These are phyloP conservation scores for Grammothele lineata DNA, from an alignment of 768 basidiomycete genomes.

Conservation along the genomic window DNA sequence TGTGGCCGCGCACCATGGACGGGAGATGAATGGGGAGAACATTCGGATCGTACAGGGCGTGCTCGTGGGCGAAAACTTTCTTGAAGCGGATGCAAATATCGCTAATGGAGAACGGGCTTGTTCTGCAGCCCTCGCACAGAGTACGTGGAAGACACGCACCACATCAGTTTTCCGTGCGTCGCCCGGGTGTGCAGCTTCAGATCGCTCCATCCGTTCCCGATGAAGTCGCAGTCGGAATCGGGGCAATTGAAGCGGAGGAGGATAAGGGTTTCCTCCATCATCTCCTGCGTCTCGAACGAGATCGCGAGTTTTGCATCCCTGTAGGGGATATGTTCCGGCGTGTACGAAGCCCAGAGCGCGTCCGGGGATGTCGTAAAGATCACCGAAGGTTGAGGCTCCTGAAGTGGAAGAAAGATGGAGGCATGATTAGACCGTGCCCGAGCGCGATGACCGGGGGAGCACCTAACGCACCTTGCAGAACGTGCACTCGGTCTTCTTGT, in stretches of 20 bases:
- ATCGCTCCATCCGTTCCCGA: slow-evolving; percentile 85
- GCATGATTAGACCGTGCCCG: too few species aligned
- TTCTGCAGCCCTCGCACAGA: too few species aligned
- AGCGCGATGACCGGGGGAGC: too few species aligned
- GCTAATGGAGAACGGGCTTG: slow-evolving; percentile 34
- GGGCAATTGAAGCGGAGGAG: slow-evolving; percentile 95
- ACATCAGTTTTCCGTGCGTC: slow-evolving; percentile 73
- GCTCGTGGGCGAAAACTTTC: slow-evolving; percentile 96
- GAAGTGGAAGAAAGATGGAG: too few species aligned
- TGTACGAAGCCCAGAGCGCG: slow-evolving; percentile 54
- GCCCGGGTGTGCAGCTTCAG: slow-evolving; percentile 81
- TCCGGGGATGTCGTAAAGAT: slow-evolving; percentile 72
- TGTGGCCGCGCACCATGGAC: slow-evolving; percentile 39
- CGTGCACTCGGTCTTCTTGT: slow-evolving; percentile 91
- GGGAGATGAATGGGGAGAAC: slow-evolving; percentile 73
- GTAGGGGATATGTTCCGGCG: slow-evolving; percentile 49
- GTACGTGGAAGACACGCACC: slow-evolving; percentile 42
- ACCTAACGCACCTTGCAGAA: slow-evolving; percentile 83
- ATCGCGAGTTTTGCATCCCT: slow-evolving; percentile 74
- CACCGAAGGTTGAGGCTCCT: slow-evolving; percentile 73
- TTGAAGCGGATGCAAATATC: slow-evolving; percentile 86
- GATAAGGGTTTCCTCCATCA: slow-evolving; percentile 93
- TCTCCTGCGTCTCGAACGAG: slow-evolving; percentile 83
- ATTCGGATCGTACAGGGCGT: slow-evolving; percentile 70
- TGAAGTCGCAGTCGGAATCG: slow-evolving; percentile 75